Conservation (phyloP, 2,329 filamentous ascomycete species). For the Neurospora sp. region DNA sequence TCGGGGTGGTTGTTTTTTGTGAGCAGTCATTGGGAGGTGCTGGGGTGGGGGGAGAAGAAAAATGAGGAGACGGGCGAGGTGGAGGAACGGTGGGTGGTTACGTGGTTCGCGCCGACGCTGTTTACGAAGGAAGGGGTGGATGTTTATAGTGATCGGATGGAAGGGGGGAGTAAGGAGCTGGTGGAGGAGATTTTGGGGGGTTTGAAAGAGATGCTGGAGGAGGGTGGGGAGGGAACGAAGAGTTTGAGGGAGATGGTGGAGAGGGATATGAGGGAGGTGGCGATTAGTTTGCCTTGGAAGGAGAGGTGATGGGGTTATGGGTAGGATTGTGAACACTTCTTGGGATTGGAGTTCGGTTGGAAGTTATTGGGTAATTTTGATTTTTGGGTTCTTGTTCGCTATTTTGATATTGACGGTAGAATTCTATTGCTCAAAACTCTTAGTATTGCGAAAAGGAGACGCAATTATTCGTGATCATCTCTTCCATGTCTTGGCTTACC, state of each 20-base stretch:
- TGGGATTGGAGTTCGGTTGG: background rate
- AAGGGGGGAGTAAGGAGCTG: constrained; percentile 49
- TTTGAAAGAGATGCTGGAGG: constrained; percentile 36
- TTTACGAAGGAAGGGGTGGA: constrained; percentile 80
- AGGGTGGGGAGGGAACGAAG: constrained; percentile 27
- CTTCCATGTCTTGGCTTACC: background rate
- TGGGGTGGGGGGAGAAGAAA: constrained; percentile 58
- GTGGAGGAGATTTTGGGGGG: constrained; percentile 46
- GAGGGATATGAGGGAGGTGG: constrained; percentile 40
- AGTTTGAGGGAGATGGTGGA: constrained; percentile 42
- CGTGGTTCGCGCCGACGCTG: constrained; percentile 73
- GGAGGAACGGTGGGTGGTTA: constrained; percentile 63
- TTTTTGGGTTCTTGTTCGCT: background rate
- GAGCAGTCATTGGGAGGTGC: constrained; percentile 68
- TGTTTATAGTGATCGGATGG: constrained; percentile 57
- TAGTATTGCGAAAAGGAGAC: no score
- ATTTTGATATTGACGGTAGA: background rate
- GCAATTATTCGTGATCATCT: background rate
- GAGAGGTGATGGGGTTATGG: constrained; percentile 11
- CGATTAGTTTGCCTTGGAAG: constrained; percentile 43
- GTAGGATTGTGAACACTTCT: background rate
- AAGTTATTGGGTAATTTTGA: background rate
- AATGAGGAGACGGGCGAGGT: constrained; percentile 24
- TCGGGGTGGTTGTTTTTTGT: constrained; percentile 60
- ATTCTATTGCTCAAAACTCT: no score